Conservation (phyloP, 2,329 filamentous ascomycete genomes). For the Huntiella moniliformis region DNA sequence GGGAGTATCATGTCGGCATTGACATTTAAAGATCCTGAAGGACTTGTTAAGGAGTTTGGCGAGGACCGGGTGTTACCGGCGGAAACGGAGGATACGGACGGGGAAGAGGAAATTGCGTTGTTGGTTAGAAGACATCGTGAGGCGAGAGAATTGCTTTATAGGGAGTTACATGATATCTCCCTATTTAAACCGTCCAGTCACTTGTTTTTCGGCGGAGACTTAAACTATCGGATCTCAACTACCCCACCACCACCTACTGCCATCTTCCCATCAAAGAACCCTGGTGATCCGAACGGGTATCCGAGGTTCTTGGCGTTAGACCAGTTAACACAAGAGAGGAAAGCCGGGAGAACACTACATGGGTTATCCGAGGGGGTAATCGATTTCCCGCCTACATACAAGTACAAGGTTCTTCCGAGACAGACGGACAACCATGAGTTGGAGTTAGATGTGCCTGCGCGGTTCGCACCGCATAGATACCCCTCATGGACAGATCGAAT, state of each 20-base stretch:
- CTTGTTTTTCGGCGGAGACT: slow-evolving; percentile 74
- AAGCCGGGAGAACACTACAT: slow-evolving; percentile 53
- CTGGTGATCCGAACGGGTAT: slow-evolving; percentile 41
- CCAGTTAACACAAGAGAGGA: slow-evolving; percentile 58
- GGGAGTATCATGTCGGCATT: slow-evolving; percentile 60
- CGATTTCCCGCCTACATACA: slow-evolving; percentile 82
- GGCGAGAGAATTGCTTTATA: slow-evolving; percentile 22
- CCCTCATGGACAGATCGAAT: slow-evolving; percentile 90
- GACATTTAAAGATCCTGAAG: slow-evolving; percentile 46
- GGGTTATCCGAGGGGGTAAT: slow-evolving; percentile 58
- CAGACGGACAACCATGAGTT: slow-evolving; percentile 14
- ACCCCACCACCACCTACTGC: slow-evolving; percentile 42
- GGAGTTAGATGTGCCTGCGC: slow-evolving; percentile 34
- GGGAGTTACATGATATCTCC: slow-evolving; percentile 31
- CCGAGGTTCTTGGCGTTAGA: slow-evolving; percentile 51
- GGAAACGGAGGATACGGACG: slow-evolving; percentile 11
- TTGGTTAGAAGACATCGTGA: slow-evolving; percentile 20
- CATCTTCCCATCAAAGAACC: slow-evolving; percentile 41
- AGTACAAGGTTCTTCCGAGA: slow-evolving; percentile 41
- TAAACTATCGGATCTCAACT: slow-evolving; percentile 80
- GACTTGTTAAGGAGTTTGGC: slow-evolving; percentile 17
- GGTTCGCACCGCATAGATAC: slow-evolving; percentile 67
- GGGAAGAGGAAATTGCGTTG: slow-evolving; percentile 14
- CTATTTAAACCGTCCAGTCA: slow-evolving; percentile 61
- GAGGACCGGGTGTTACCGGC: neutral